phyloP scores from a whole-genome alignment of 164 flowering plant genomes.

The Stephania yunnanensis region DNA sequence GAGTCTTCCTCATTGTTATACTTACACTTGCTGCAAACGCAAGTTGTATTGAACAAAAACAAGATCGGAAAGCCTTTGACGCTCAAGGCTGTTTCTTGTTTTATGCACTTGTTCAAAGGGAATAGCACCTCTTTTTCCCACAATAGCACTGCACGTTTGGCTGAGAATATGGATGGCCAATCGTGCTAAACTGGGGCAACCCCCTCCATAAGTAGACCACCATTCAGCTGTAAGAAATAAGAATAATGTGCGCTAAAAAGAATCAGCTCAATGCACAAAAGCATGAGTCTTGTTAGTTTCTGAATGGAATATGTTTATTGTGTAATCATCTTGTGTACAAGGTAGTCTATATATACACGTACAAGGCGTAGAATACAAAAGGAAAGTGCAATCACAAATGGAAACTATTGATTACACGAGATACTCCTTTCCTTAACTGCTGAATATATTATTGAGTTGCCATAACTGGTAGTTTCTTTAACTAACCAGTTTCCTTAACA shows the following conservation, averaged over 20 bases:
- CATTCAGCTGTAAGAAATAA: slow-evolving; percentile 51
- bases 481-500: too few relatives aligned
- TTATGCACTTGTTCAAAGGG: slow-evolving; percentile 42
- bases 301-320: too few relatives aligned
- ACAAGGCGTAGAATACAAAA: too few relatives aligned
- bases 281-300: too few relatives aligned
- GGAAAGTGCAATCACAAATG: too few relatives aligned
- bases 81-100: slow-evolving; percentile 59
- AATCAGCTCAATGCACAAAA: slow-evolving; percentile 10
- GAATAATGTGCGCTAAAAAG: slow-evolving; percentile 2
- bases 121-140: slow-evolving; percentile 28
- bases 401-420: too few relatives aligned
- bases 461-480: too few relatives aligned
- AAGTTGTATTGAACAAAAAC: slow-evolving; percentile 61
- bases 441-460: too few relatives aligned
- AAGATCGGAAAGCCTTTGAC: slow-evolving; percentile 63
- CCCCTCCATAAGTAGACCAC: slow-evolving; percentile 95
- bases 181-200: slow-evolving; percentile 79
- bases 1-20: neutral
- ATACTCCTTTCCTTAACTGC: too few relatives aligned
- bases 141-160: slow-evolving; percentile 59
- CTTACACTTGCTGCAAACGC: slow-evolving; percentile 53
- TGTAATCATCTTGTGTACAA: too few relatives aligned
- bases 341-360: too few relatives aligned
- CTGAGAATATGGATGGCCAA: slow-evolving; percentile 71